Evolutionary conservation across 129 eudicot species (phyloP), one percentile per base, ranked within the genome.

Genomic region (Flaveria bidentis): DNA sequence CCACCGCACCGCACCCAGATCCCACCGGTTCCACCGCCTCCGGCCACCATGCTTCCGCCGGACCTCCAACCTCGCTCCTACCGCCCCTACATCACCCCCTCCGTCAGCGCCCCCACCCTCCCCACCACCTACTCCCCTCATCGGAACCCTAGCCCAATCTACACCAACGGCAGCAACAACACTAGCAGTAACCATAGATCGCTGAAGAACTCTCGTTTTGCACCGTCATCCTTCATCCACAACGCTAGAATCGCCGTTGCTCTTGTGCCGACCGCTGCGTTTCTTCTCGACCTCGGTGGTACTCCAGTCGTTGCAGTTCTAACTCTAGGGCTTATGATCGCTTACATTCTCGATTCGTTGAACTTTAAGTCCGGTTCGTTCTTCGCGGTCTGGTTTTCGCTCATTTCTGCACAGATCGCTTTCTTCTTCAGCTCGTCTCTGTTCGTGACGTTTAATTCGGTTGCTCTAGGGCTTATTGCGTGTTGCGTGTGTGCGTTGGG

Each of bases 231-330:
- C 0, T 89, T 94, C 80, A 61, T 52, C 9, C 89, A 94, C 88
- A 94, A 94, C 81, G 83, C 82, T 25, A 85, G 96, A 56, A 84
- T 94, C 74, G 93, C 97, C 36, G 33, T 89, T 60, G 94, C 89
- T 5, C 84, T 94, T 10, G 89, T 91, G 33, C 99, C 99, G 9
- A 87, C 84, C 52, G 96, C 97, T 61, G 90, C 81, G n/a, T 88
- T 94, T 73, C 92, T 94, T 12, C 87, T 94, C 42, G 99, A 94
- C 87, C 92, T 94, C 13, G 99, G 99, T 41, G 99, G 99, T 45
- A 80, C 91, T 26, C 97, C 96, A 4, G 98, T 94, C 8, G 82
- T 86, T 16, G 93, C 90, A 0, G 79, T 83, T 49, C 72, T 94
- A n/a, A 88, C 88, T 65, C 76, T 94, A n/a, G 96, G 97, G 9